Evolutionary conservation across 441 rosid genomes (phyloP), one percentile per base, ranked within the genome.

Genomic region (Flueggea neowawraea): DNA sequence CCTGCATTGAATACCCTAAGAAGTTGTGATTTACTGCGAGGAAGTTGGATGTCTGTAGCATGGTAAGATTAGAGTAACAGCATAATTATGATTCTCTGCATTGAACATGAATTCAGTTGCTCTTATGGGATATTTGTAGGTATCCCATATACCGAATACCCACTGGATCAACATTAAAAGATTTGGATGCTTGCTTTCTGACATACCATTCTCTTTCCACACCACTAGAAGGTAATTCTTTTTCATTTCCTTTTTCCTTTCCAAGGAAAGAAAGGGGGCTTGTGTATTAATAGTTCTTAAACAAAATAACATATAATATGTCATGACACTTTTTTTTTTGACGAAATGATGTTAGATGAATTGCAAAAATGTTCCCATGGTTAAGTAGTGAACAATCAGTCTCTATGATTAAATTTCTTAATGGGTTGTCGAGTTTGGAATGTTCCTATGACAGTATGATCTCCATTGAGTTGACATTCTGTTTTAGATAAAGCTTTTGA

Each of bases 91-190:
- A 4, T 31, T 17, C 44, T 13, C 44, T 15, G 10, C 1, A 10
- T 16, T 54, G 17, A 13, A 52, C 36, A 6, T 10, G 50, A 22
- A 28, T 57, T 76, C 47, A 66, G 48, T 68, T 63, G 16, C 31
- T 16, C 44, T 55, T 45, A 16, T 61, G 47, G n/a, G 14, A 54
- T 49, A 64, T 52, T 33, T 71, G 64, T 61, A 81, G 85, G 85
- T 81, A 81, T 70, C 85, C 85, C 9, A 81, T 81, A 36, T 81
- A 78, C 66, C 59, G 82, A 73, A 81, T 81, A 65, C 85, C 85
- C 6, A 78, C 70, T 28, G 82, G 85, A 55, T 79, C 80, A 15
- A 81, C 85, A 0, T 60, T 75, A 55, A 75, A 81, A 71, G 78
- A 81, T 67, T 67, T 81, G 75, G 82, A 81, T 66, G 82, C 85